Evolutionary conservation across 768 basidiomycete genomes (phyloP), one percentile per base, ranked within the genome.

Genomic region (Termitomyces eurrhizus): DNA sequence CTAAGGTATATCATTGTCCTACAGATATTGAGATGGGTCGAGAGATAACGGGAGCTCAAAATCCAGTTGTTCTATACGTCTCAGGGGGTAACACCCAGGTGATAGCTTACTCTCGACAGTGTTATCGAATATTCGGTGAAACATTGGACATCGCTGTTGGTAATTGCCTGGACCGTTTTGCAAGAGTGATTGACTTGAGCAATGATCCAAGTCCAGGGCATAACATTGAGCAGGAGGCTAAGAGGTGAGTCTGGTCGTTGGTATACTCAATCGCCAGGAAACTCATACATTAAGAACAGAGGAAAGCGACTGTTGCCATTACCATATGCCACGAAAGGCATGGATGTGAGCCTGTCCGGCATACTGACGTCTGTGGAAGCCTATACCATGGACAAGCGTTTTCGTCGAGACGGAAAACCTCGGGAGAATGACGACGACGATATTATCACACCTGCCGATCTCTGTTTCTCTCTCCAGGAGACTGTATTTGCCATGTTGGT

Each of bases 41-140:
- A 45, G 84, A 93, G 64, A 92, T 99, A 64, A 98, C 97, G 2
- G 90, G 89, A 51, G 95, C 97, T 4, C 87, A 88, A 62, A 95
- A 98, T 68, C 97, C 97, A 1, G 88, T 99, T 66, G 95, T 98
- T 7, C 85, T 98, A 39, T 99, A 99, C 69, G 97, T 99, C 21
- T 98, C 97, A 0, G 97, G 97, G 13, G 97, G 97, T 4, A 99
- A 99, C 74, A 98, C 97, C 0, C 97, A 99, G 74, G 95, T 99
- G 16, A 98, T 99, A 67, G 97, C 97, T 1, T 99, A 99, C 73
- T 98, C 95, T 24, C 89, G 91, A 61, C 95, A 98, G 72, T 86
- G 95, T 63, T 99, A 99, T 72, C 86, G 97, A 46, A 99, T 99
- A 62, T 99, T 99, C 69, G 97, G 97, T 16, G 97, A 99, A 75